A percentile compares a stretch with the other conserved stretches of the same genome.
phyloP scores from a whole-genome alignment of 2,329 filamentous ascomycete species.

The Apiospora malaysiana region DNA sequence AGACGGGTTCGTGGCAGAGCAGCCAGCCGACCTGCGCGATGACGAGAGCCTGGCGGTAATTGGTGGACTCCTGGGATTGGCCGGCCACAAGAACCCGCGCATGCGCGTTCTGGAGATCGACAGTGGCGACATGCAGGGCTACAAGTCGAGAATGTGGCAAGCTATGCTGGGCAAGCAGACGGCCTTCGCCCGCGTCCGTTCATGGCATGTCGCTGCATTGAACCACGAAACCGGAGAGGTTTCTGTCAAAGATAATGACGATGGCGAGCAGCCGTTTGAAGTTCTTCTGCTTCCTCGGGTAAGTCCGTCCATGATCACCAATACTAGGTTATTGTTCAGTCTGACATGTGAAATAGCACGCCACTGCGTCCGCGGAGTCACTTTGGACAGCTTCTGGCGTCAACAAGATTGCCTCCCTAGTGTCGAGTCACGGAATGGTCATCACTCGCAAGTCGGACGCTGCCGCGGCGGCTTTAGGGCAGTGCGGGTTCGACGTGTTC shows the following conservation, averaged over 20 bases:
- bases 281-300: constrained; percentile 23
- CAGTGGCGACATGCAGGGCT: background rate
- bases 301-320: background rate
- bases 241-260: background rate
- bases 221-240: constrained; percentile 20
- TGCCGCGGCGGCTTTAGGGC: background rate
- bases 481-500: background rate
- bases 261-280: constrained; percentile 22
- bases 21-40: background rate
- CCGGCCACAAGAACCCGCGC: constrained; percentile 28
- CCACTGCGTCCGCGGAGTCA: background rate
- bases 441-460: background rate
- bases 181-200: constrained; percentile 25
- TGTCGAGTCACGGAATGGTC: background rate
- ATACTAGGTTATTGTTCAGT: background rate
- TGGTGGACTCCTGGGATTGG: constrained; percentile 25
- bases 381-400: background rate
- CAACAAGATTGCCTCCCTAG: background rate
- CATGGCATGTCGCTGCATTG: constrained; percentile 16
- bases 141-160: constrained; percentile 21
- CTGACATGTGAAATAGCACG: constrained; percentile 10
- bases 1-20: background rate
- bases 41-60: constrained; percentile 15
- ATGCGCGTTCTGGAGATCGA: constrained; percentile 30
- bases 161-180: constrained; percentile 20